Conservation (phyloP, 163 green algal genomes). For the Scenedesmus sp. region DNA sequence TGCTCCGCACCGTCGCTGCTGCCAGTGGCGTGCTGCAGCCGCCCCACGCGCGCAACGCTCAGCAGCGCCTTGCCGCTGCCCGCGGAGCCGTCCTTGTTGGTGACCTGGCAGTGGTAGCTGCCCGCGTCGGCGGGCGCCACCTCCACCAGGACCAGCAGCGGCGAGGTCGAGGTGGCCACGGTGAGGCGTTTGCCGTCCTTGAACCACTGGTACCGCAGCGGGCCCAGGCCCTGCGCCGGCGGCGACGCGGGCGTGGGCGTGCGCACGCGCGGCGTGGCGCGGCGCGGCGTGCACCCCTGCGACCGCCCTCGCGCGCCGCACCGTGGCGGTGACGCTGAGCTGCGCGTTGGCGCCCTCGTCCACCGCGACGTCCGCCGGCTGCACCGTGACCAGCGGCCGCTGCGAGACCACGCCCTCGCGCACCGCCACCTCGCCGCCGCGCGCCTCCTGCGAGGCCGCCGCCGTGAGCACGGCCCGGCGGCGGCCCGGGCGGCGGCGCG, state of each 20-base stretch:
- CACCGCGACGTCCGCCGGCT: slow-evolving; percentile 48
- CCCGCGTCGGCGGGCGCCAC: slow-evolving; percentile 40
- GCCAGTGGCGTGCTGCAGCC: slow-evolving; percentile 20
- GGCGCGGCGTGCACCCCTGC: too few species aligned
- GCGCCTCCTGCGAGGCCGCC: slow-evolving; percentile 46
- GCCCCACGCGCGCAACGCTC: slow-evolving; percentile 47
- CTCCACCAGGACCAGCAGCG: slow-evolving; percentile 58
- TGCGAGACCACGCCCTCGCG: slow-evolving; percentile 55
- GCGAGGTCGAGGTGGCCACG: slow-evolving; percentile 50
- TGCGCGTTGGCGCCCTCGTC: slow-evolving; percentile 51
- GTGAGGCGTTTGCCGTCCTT: slow-evolving; percentile 57
- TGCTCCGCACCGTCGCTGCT: neutral
- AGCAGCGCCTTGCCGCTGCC: slow-evolving; percentile 49
- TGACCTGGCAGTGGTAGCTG: slow-evolving; percentile 56
- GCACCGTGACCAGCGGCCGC: slow-evolving; percentile 48
- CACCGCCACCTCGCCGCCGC: slow-evolving; percentile 55
- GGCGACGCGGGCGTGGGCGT: too few species aligned
- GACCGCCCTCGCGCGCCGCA: slow-evolving; percentile 1
- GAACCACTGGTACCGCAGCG: slow-evolving; percentile 67
- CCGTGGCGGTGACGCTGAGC: slow-evolving; percentile 47
- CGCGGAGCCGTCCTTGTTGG: slow-evolving; percentile 59
- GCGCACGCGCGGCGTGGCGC: too few species aligned
- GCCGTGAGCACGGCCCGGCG: too few species aligned
- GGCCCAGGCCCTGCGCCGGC: slow-evolving; percentile 52
- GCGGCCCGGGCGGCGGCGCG: too few species aligned